These are phyloP conservation scores for Mrakia hoshinonis DNA, from an alignment of 768 basidiomycete species.

Conservation along the genomic window DNA sequence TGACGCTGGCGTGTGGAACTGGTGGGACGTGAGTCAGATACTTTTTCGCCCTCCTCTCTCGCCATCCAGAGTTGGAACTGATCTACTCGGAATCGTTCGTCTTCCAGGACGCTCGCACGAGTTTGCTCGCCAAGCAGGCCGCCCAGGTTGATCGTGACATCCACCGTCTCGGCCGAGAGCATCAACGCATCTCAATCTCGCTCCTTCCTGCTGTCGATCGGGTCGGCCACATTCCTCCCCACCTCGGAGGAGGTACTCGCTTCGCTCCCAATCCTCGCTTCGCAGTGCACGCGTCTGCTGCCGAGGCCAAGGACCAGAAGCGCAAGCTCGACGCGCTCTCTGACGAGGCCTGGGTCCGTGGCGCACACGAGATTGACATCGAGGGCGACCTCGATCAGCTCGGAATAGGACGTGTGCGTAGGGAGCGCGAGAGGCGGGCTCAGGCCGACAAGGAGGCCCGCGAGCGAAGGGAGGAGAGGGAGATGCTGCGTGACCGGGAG, in stretches of 20 bases:
- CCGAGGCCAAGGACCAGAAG: not conserved
- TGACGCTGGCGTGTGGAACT: slow-evolving; percentile 11
- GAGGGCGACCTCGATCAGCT: not conserved
- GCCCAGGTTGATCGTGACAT: slow-evolving; percentile 10
- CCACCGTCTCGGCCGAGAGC: slow-evolving; percentile 11
- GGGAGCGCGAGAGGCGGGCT: not conserved
- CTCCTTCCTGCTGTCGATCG: slow-evolving; percentile 13
- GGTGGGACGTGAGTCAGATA: slow-evolving; percentile 18
- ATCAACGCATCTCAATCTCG: slow-evolving; percentile 17
- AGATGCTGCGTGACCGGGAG: slow-evolving; percentile 4
- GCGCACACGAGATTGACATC: not conserved
- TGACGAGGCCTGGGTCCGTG: slow-evolving; percentile 11
- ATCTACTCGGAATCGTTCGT: not conserved
- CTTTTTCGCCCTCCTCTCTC: not conserved
- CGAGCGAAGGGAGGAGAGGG: slow-evolving; percentile 4
- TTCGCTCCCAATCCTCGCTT: slow-evolving; percentile 23
- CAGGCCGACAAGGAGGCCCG: not conserved
- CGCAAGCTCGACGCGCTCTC: slow-evolving; percentile 2
- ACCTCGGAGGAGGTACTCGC: slow-evolving; percentile 10
- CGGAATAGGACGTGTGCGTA: not conserved
- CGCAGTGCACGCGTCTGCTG: not conserved
- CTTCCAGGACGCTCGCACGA: slow-evolving; percentile 12
- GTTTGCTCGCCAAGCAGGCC: not conserved
- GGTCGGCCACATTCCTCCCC: slow-evolving; percentile 8
- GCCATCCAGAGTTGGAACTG: not conserved